Percentiles rank a stretch among this genome's conserved stretches.
Evolutionary conservation across 371 early-diverging fungal species (phyloP).

Genomic region (Mucor mucedo): DNA sequence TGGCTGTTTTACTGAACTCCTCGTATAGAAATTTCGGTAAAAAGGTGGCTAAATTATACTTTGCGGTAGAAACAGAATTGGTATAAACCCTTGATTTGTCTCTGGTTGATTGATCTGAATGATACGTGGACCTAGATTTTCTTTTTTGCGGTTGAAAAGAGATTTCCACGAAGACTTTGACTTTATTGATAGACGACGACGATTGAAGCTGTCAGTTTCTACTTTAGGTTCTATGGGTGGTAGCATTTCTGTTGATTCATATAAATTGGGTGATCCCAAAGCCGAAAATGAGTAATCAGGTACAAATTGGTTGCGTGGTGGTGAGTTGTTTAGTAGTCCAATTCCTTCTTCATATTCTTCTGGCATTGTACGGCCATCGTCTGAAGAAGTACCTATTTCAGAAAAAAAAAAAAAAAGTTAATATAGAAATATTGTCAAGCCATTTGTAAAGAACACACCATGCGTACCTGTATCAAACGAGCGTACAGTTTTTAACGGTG

Average conservation of each 20-base stretch:
- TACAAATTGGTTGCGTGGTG: conserved; percentile 7
- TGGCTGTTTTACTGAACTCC: conserved; percentile 95
- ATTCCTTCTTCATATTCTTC: conserved; percentile 44
- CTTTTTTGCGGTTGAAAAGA: neutral
- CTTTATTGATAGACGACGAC: conserved; percentile 6
- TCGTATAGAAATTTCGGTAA: conserved; percentile 91
- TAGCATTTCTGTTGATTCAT: conserved; percentile 49
- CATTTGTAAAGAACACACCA: neutral
- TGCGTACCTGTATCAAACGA: conserved; percentile 29
- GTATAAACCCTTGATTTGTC: conserved; percentile 80
- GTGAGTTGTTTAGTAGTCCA: conserved; percentile 17
- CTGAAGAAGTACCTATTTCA: conserved; percentile 31
- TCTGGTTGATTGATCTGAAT: conserved; percentile 84
- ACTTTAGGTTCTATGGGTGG: conserved; percentile 6
- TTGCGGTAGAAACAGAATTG: conserved; percentile 87
- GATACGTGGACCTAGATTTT: conserved; percentile 51
- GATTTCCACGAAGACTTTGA: neutral
- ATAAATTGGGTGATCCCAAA: conserved; percentile 2
- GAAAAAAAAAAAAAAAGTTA: neutral
- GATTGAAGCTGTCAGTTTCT: neutral
- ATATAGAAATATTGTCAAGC: neutral
- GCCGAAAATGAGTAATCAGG: conserved; percentile 40
- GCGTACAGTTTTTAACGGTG: conserved; percentile 10
- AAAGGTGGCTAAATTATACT: conserved; percentile 89
- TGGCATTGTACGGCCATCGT: conserved; percentile 36